These are phyloP conservation scores for Magnaporthiopsis rhizophila DNA, from an alignment of 2,329 filamentous ascomycete species.

Conservation along the genomic window DNA sequence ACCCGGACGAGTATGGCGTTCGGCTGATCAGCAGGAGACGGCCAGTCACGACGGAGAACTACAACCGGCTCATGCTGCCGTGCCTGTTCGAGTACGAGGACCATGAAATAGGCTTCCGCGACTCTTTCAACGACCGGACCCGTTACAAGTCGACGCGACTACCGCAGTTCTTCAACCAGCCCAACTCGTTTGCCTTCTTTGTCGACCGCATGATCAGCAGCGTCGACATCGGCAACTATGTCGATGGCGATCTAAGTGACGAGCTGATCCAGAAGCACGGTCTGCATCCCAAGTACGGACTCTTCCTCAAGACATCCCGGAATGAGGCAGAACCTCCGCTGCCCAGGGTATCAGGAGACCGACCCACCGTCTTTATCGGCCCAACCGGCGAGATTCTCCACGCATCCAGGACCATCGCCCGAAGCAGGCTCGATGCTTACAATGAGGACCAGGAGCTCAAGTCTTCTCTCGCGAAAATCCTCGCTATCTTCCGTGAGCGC, in stretches of 20 bases:
- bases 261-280: conserved; percentile 39
- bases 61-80: conserved; percentile 48
- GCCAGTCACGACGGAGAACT: conserved; percentile 29
- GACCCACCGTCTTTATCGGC: conserved; percentile 41
- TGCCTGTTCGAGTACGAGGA: conserved; percentile 39
- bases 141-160: conserved; percentile 31
- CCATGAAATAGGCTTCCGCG: conserved; percentile 51
- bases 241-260: conserved; percentile 42
- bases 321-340: conserved; percentile 35
- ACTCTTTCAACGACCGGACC: conserved; percentile 47
- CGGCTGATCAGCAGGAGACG: conserved; percentile 34
- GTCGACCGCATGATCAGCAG: conserved; percentile 45
- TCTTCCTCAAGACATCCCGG: conserved; percentile 39
- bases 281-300: conserved; percentile 45
- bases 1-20: conserved; percentile 45
- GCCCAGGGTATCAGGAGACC: conserved; percentile 34
- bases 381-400: conserved; percentile 39
- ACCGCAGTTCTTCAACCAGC: conserved; percentile 36
- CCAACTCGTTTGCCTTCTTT: conserved; percentile 46
- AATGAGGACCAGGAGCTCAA: conserved; percentile 8
- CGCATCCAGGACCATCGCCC: conserved; percentile 33
- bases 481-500: conserved; percentile 17
- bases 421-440: conserved; percentile 19
- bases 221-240: conserved; percentile 42
- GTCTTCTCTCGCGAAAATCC: conserved; percentile 13